Conservation (phyloP, 768 basidiomycete genomes). For the Artomyces pyxidatus region DNA sequence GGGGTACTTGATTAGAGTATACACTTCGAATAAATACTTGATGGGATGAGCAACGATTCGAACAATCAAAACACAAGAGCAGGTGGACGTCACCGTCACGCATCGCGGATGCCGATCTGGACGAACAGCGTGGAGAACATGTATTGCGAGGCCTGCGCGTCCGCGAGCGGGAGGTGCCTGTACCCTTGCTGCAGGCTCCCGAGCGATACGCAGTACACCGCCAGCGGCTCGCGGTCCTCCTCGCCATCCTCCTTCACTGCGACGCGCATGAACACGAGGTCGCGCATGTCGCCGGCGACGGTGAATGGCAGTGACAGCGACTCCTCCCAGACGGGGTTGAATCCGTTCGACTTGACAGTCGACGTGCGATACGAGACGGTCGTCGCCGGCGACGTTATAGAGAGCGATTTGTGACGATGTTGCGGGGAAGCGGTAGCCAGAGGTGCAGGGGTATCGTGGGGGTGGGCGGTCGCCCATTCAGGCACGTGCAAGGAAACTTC, state of each 20-base stretch:
- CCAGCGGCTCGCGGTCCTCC: slow-evolving; percentile 59
- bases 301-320: slow-evolving; percentile 63
- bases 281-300: slow-evolving; percentile 66
- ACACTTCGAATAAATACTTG: too few relatives aligned
- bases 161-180: slow-evolving; percentile 85
- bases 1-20: not conserved
- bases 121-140: slow-evolving; percentile 94
- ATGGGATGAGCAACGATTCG: not conserved
- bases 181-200: slow-evolving; percentile 72
- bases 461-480: slow-evolving; percentile 45
- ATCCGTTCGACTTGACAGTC: slow-evolving; percentile 77
- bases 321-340: slow-evolving; percentile 88
- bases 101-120: slow-evolving; percentile 41
- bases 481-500: slow-evolving; percentile 74
- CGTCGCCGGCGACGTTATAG: slow-evolving; percentile 28
- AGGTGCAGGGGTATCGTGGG: slow-evolving; percentile 14
- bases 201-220: slow-evolving; percentile 64
- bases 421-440: slow-evolving; percentile 4
- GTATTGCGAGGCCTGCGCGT: slow-evolving; percentile 78
- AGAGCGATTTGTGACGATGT: slow-evolving; percentile 12
- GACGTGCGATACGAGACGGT: slow-evolving; percentile 50
- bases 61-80: not conserved
- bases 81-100: slow-evolving; percentile 5
- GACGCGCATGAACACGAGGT: slow-evolving; percentile 80
- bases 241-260: slow-evolving; percentile 59